Conservation (phyloP, 441 rosid genomes). For the Populus hybrid region DNA sequence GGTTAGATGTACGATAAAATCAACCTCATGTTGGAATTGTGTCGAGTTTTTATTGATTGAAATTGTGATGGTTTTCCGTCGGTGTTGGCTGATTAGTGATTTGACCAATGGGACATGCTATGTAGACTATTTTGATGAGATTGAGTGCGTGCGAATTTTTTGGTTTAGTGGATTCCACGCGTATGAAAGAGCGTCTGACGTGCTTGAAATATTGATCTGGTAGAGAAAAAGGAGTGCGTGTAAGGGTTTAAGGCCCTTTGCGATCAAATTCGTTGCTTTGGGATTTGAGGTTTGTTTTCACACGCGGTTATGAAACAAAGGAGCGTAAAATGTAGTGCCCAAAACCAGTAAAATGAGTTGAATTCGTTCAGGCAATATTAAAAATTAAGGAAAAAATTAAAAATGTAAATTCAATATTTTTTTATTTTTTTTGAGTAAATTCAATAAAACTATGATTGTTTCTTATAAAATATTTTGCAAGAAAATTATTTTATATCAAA, state of each 20-base stretch:
- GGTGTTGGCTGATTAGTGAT: neutral
- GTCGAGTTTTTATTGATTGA: neutral
- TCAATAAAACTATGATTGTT: too few species aligned
- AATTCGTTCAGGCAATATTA: too few species aligned
- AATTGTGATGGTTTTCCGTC: neutral
- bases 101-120: conserved; percentile 11
- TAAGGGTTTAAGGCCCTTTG: neutral
- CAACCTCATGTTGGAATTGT: conserved; percentile 14
- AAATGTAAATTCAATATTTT: too few species aligned
- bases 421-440: too few species aligned
- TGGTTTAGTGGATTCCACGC: conserved; percentile 19
- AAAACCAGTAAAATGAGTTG: neutral
- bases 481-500: too few species aligned
- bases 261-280: neutral
- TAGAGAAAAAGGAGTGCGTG: neutral
- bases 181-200: neutral
- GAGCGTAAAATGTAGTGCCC: conserved; percentile 20
- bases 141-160: neutral
- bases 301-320: neutral
- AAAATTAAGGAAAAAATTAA: too few species aligned
- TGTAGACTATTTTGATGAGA: neutral
- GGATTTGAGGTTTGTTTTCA: neutral
- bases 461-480: too few species aligned
- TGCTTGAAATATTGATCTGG: neutral
- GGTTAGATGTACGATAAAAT: neutral